These are phyloP conservation scores for Sarcomyxa edulis DNA, from an alignment of 768 basidiomycete genomes.

Conservation along the genomic window DNA sequence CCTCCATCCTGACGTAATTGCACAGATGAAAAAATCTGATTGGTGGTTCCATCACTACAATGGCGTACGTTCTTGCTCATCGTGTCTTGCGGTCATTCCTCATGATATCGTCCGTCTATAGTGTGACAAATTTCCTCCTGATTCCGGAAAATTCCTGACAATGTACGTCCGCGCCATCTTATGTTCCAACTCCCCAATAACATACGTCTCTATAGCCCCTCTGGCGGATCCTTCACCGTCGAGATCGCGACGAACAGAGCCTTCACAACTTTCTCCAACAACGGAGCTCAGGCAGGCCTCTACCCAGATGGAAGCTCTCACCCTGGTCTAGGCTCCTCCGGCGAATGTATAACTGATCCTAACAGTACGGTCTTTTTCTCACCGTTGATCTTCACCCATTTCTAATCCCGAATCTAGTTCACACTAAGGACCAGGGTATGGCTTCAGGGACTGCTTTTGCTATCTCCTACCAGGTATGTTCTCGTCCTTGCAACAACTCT, in stretches of 20 bases:
- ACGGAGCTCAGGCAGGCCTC: slow-evolving; percentile 8
- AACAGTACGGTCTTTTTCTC: slow-evolving; percentile 6
- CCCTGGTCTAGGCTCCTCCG: not conserved
- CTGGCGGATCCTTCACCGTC: slow-evolving; percentile 22
- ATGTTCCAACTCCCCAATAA: not conserved
- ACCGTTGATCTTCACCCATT: slow-evolving; percentile 4
- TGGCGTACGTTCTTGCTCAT: slow-evolving; percentile 11
- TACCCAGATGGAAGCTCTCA: not conserved
- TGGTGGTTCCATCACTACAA: slow-evolving; percentile 23
- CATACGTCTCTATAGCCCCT: slow-evolving; percentile 15
- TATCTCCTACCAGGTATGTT: slow-evolving; percentile 22
- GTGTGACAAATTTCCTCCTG: slow-evolving; percentile 26
- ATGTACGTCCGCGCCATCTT: slow-evolving; percentile 12
- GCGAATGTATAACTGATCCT: not conserved
- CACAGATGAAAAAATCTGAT: slow-evolving; percentile 27
- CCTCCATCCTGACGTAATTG: no score
- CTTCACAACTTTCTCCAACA: slow-evolving; percentile 18
- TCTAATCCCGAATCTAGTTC: slow-evolving; percentile 2
- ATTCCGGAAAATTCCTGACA: slow-evolving; percentile 20
- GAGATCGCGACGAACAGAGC: slow-evolving; percentile 22
- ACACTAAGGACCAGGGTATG: slow-evolving; percentile 24
- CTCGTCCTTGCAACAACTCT: slow-evolving; percentile 6
- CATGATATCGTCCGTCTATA: no score
- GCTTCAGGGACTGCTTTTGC: slow-evolving; percentile 25
- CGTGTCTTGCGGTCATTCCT: no score